phyloP scores from a whole-genome alignment of 2,329 filamentous ascomycete genomes.

The Huntiella savannae region DNA sequence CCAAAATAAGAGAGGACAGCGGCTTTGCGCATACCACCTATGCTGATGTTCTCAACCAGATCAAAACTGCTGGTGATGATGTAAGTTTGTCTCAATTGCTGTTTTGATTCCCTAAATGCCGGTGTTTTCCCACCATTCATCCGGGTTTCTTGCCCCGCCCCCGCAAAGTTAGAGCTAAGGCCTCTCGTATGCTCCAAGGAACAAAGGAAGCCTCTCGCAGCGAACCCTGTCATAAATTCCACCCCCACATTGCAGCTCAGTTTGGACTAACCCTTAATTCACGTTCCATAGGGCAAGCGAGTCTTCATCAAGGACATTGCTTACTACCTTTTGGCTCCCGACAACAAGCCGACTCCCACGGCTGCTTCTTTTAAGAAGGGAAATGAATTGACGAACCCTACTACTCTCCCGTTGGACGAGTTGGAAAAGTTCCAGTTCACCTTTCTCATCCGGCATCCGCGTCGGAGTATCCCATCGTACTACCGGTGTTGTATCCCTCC shows the following conservation, averaged over 20 bases:
- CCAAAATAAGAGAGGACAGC: slow-evolving; percentile 32
- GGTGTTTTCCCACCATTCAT: not conserved
- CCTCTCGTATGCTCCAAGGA: no score
- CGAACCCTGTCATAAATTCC: no score
- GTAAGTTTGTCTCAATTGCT: slow-evolving; percentile 23
- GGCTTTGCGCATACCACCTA: slow-evolving; percentile 55
- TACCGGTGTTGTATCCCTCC: slow-evolving; percentile 88
- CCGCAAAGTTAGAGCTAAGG: no score
- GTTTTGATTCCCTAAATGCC: not conserved
- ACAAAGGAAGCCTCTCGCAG: no score
- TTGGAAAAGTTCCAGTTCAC: slow-evolving; percentile 78
- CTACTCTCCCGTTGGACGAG: slow-evolving; percentile 56
- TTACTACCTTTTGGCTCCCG: slow-evolving; percentile 70
- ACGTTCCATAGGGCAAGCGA: slow-evolving; percentile 51
- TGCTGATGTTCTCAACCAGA: slow-evolving; percentile 55
- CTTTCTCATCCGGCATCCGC: slow-evolving; percentile 93
- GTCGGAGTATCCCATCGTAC: slow-evolving; percentile 77
- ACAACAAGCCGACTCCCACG: slow-evolving; percentile 45
- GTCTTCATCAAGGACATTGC: slow-evolving; percentile 97
- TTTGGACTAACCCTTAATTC: not conserved
- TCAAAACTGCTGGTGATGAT: slow-evolving; percentile 55
- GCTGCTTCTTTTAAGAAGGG: slow-evolving; percentile 61
- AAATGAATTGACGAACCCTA: slow-evolving; percentile 56
- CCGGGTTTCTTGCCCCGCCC: not conserved
- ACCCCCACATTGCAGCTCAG: not conserved